Evolutionary conservation across 371 early-diverging fungal species (phyloP), one percentile per base, ranked within the genome.

Genomic region (Mortierella sp.): DNA sequence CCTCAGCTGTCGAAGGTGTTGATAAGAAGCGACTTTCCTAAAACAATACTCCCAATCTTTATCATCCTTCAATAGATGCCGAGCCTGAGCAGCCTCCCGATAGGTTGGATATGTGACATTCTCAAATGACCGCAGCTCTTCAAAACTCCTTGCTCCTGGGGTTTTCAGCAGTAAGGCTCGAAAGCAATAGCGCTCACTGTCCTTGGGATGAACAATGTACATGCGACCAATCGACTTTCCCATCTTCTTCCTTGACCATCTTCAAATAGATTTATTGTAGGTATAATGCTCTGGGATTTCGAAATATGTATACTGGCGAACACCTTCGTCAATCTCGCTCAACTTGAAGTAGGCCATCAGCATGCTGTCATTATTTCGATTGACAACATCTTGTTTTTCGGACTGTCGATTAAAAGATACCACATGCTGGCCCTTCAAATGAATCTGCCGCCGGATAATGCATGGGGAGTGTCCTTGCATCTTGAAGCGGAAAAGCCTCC

Each of bases 281-380:
- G 17, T 58, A 31, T 55, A 83, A 19, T 73, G 35, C 28, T 53
- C 23, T 0, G 74, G 63, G 59, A 78, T 75, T 10, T 78, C 65
- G 22, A 37, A 3, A 34, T 68, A 79, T 0, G 62, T 26, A 31
- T 59, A 40, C n/a, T 69, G 2, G 59, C 67, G 45, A 13, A 78
- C 75, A 1, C 59, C 66, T 19, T 58, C 29, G 53, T 66, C 55
- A 26, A 2, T 22, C 32, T 23, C 34, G 37, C 72, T 77, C 19
- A 61, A 54, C 35, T 70, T 43, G 64, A 85, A 72, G 49, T 62
- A 83, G 37, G 65, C 77, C 28, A 66, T 76, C 12, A 77, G 56
- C 10, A 59, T 73, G 17, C 70, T 74, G 42, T 70, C 55, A 42
- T 35, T n/a, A 12, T 23, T 15, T 19, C n/a, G n/a, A n/a, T n/a